A percentile compares a stretch with the other conserved stretches of the same genome.
Conservation (phyloP, 495 filamentous ascomycete species). For the Echria macrotheca region DNA sequence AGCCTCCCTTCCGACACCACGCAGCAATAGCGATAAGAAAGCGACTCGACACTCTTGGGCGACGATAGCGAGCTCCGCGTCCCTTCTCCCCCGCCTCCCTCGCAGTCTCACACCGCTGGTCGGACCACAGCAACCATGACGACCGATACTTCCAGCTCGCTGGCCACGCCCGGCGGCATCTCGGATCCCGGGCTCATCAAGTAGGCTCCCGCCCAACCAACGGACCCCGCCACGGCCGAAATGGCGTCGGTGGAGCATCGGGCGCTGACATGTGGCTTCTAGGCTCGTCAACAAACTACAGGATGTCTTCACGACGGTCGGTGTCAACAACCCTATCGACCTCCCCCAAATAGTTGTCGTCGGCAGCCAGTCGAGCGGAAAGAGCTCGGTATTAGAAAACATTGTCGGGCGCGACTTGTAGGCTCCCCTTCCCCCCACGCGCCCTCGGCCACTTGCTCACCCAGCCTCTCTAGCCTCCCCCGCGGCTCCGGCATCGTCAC, state of each 20-base stretch:
- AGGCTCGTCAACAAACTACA: conserved; percentile 99
- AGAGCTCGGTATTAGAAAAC: conserved; percentile 99
- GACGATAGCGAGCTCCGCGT: too few species aligned
- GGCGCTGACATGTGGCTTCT: conserved; percentile 25
- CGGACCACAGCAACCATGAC: conserved; percentile 25
- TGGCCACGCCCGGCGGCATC: conserved; percentile 46
- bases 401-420: conserved; percentile 99
- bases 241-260: too few species aligned
- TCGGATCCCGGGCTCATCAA: conserved; percentile 57
- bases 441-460: conserved; percentile 6
- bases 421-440: conserved; percentile 27
- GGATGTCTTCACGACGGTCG: conserved; percentile 98
- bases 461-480: conserved; percentile 61
- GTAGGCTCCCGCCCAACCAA: conserved; percentile 38
- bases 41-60: too few species aligned
- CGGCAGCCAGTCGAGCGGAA: conserved; percentile 97
- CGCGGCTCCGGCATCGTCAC: conserved; percentile 98
- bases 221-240: too few species aligned
- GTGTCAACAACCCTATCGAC: conserved; percentile 99
- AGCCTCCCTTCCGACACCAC: neutral
- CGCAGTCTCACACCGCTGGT: conserved; percentile 5
- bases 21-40: too few species aligned
- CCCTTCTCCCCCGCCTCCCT: conserved; percentile 3
- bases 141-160: conserved; percentile 21
- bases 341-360: conserved; percentile 98